Base-by-base conservation (phyloP, 78 protist genomes). In the Polysphondylium violaceum region DNA sequence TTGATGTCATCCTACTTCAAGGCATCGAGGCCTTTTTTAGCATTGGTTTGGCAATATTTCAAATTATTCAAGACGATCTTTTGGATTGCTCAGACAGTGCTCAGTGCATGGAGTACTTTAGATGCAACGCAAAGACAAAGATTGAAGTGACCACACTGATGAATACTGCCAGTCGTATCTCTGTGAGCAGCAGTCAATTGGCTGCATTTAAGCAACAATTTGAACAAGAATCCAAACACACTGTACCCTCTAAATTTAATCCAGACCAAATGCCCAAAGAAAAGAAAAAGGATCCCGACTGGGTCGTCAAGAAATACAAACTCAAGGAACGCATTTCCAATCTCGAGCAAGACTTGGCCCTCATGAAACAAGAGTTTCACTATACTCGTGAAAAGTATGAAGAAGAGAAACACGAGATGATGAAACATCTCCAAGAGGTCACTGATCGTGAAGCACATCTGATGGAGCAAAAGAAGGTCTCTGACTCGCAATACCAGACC, bases 261-360 rank as follows among this genome's bases (percentile, higher is more conserved):
- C 91, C 91, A 23, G 91, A 83, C 25, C 61, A 55, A 31, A 0
- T 16, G 17, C 81, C 91, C 17, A 35, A 55, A 55, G 64, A 83
- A 41, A 83, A 83, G 59, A 1, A 43, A n/a, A 51, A 59, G n/a
- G 79, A 83, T 44, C 91, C 91, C 25, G 69, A 74, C 64, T 83
- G 91, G 91, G 72, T 71, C n/a, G 91, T 83, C 12, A 83, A 83
- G 50, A 83, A 83, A 56, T 83, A 83, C 40, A 50, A 83, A 58
- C 21, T 83, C 21, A 69, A 71, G n/a, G 91, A 83, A n/a, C 43
- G 74, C 47, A 44, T 69, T 50, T 50, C 38, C 3, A 69, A 47
- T 58, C 64, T 83, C n/a, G 91, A 83, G 43, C 74, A 83, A n/a
- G 91, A 83, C 43, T 71, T 83, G 36, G 91, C 91, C 3, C 33